These are phyloP conservation scores for Tetramitus jugosus DNA, from an alignment of 208 protist species.

Conservation along the genomic window DNA sequence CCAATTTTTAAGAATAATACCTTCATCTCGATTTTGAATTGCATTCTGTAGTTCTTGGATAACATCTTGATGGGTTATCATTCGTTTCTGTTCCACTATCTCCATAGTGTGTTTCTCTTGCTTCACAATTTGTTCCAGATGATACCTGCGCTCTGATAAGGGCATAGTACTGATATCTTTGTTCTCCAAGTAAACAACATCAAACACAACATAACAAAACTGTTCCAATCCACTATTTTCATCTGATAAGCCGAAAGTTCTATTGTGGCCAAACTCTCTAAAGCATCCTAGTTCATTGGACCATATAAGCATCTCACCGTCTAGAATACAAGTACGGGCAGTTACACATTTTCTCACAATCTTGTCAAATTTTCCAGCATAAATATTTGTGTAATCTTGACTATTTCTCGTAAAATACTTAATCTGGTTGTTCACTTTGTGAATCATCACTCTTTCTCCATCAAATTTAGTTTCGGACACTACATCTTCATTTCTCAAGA, in stretches of 20 bases:
- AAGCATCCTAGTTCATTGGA: slow-evolving; percentile 36
- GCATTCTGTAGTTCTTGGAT: slow-evolving; percentile 36
- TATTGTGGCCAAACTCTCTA: slow-evolving; percentile 48
- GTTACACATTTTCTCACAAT: slow-evolving; percentile 14
- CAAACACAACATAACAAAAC: slow-evolving; percentile 53
- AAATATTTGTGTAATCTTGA: slow-evolving; percentile 55
- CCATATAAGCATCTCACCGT: slow-evolving; percentile 58
- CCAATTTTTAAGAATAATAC: slow-evolving; percentile 47
- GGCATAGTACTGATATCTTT: slow-evolving; percentile 33
- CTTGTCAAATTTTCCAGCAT: slow-evolving; percentile 51
- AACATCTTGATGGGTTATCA: slow-evolving; percentile 36
- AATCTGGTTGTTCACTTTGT: slow-evolving; percentile 33
- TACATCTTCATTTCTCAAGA: slow-evolving; percentile 35
- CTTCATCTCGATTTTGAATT: slow-evolving; percentile 40
- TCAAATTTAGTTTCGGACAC: slow-evolving; percentile 60
- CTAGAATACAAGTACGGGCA: slow-evolving; percentile 50
- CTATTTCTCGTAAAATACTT: slow-evolving; percentile 53
- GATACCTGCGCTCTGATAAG: slow-evolving; percentile 27
- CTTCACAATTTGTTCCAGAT: slow-evolving; percentile 32
- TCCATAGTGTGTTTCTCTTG: slow-evolving; percentile 35
- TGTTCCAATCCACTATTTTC: slow-evolving; percentile 21
- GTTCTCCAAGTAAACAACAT: slow-evolving; percentile 50
- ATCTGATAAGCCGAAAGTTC: slow-evolving; percentile 37
- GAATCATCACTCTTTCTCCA: slow-evolving; percentile 54
- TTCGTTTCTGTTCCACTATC: slow-evolving; percentile 33